Conservation (phyloP, 495 filamentous ascomycete species). For the Daldinia bambusicola region DNA sequence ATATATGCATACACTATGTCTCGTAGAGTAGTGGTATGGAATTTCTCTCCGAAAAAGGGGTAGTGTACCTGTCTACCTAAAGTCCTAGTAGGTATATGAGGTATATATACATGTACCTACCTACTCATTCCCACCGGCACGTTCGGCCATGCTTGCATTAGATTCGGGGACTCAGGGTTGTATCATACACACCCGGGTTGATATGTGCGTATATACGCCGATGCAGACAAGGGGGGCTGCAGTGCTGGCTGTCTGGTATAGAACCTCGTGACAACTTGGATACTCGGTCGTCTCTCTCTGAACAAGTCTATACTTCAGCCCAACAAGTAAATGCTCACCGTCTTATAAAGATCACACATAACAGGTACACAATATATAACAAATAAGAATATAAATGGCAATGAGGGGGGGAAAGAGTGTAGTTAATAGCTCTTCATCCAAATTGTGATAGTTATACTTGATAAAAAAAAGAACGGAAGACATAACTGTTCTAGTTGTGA, state of each 20-base stretch:
- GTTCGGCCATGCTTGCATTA: neutral
- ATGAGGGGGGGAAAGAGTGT: conserved; percentile 6
- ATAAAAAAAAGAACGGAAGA: conserved; percentile 16
- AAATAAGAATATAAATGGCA: neutral
- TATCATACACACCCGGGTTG: neutral
- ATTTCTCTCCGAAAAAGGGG: neutral
- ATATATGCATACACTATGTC: too few species aligned
- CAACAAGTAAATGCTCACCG: neutral
- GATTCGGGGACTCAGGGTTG: neutral
- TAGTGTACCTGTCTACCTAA: too few species aligned
- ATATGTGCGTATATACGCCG: neutral
- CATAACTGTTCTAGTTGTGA: too few species aligned
- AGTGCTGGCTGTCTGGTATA: neutral
- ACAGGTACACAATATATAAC: neutral
- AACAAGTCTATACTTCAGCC: neutral
- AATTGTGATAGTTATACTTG: neutral
- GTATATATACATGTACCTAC: neutral
- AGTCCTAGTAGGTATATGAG: too few species aligned
- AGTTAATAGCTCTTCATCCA: neutral
- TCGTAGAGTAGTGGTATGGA: too few species aligned
- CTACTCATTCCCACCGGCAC: neutral
- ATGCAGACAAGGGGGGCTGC: neutral
- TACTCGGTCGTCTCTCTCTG: neutral
- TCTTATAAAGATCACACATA: neutral
- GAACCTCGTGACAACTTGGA: neutral